Base-by-base conservation (phyloP, 495 filamentous ascomycete genomes). In the Aspergillus olivimuriae region DNA sequence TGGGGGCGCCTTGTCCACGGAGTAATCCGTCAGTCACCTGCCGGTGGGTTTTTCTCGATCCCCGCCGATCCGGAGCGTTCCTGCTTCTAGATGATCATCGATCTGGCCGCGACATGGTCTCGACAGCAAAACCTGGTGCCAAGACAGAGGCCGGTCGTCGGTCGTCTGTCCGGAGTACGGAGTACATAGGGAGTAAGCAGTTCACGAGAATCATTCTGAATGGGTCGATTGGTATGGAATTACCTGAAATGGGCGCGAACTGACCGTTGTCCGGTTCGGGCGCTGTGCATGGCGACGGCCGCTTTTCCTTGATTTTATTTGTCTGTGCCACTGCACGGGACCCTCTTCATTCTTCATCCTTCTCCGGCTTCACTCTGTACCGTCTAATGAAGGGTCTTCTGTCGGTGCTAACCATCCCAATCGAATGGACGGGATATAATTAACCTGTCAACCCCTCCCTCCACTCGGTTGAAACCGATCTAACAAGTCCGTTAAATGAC, bases 241-340 rank as follows among this genome's bases (percentile, higher is more conserved):
- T 6, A 28, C 6, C 24, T 6, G 24, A 4, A 39, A 17, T 22
- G 24, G 4, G 4, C 16, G 11, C 19, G 28, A 8, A 28, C 14
- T 19, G 23, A 37, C 35, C 35, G 41, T 36, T 44, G 30, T 39
- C 47, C 42, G 44, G 28, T 50, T 50, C 16, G 41, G 47, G 47
- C 47, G 14, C 35, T 24, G 23, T 50, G 47, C 47, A 50, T n/a
- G 36, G 24, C 43, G 30, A 11, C 38, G 3, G 16, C 19, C 16
- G 19, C 12, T 19, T 38, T 38, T 12, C n/a, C 15, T 12, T n/a
- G 18, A 20, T 38, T 18, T 19, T 4, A 20, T 38, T 5, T 21
- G n/a, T n/a, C 20, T 22, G 17, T 38, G 17, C 17, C 16, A 22
- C 35, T 20, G 19, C 1, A n/a, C n/a, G n/a, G n/a, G n/a, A 38